phyloP scores from a whole-genome alignment of 2,329 filamentous ascomycete species.

The Ophioceras dolichostomum region DNA sequence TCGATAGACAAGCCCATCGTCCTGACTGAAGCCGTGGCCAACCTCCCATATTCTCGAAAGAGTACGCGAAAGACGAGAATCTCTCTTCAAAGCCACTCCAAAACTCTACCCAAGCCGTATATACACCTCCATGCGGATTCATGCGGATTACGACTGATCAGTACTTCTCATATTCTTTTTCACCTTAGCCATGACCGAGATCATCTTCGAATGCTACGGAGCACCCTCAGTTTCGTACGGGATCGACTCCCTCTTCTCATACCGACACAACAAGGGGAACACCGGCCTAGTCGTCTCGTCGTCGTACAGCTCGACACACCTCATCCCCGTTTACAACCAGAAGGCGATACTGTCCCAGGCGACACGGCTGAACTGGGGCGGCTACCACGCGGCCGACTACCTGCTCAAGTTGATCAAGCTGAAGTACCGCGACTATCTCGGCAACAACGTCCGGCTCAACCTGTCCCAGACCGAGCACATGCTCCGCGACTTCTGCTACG shows the following conservation, averaged over 20 bases:
- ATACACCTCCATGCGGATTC: too few relatives aligned
- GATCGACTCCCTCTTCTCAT: slow-evolving; percentile 94
- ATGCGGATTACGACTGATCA: background rate
- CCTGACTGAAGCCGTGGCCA: slow-evolving; percentile 92
- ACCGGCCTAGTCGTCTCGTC: slow-evolving; percentile 86
- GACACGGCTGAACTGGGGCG: slow-evolving; percentile 88
- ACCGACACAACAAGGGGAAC: slow-evolving; percentile 77
- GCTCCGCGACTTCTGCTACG: slow-evolving; percentile 78
- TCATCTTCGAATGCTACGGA: slow-evolving; percentile 90
- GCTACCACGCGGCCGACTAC: slow-evolving; percentile 81
- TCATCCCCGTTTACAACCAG: slow-evolving; percentile 83
- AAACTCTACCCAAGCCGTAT: background rate
- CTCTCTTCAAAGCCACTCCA: background rate
- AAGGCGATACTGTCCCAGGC: slow-evolving; percentile 78
- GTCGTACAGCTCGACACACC: slow-evolving; percentile 84
- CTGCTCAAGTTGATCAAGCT: slow-evolving; percentile 77
- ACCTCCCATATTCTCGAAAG: slow-evolving; percentile 76
- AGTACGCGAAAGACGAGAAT: slow-evolving; percentile 47
- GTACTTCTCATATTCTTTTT: background rate
- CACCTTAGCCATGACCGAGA: slow-evolving; percentile 98
- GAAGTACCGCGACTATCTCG: slow-evolving; percentile 60
- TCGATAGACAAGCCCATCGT: slow-evolving; percentile 76
- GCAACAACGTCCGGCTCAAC: slow-evolving; percentile 76
- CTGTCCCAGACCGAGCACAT: slow-evolving; percentile 79
- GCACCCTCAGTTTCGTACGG: slow-evolving; percentile 86